A percentile compares a stretch with the other conserved stretches of the same genome.
phyloP scores from a whole-genome alignment of 2,329 filamentous ascomycete genomes.

The Fusarium subtropicale region DNA sequence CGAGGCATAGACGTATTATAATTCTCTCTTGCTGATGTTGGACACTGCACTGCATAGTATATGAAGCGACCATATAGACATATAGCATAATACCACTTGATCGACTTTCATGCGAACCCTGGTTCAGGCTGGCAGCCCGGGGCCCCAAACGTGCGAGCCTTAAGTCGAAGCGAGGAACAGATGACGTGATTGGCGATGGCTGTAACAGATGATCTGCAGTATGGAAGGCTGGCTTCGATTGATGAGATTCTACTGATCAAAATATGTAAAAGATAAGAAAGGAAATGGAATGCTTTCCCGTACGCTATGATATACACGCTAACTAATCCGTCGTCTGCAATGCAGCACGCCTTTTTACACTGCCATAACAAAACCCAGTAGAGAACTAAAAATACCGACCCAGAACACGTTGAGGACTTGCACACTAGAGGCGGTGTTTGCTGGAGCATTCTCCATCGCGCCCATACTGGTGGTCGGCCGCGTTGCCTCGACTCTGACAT shows the following conservation, averaged over 20 bases:
- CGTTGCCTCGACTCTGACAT: conserved; percentile 52
- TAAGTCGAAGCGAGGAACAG: neutral
- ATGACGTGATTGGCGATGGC: neutral
- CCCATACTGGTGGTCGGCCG: conserved; percentile 40
- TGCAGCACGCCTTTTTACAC: neutral
- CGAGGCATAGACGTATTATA: neutral
- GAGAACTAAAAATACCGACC: conserved; percentile 13
- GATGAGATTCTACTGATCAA: neutral
- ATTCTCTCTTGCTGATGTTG: neutral
- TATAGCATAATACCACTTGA: conserved; percentile 1
- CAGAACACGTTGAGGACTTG: neutral
- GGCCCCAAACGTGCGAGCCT: conserved; percentile 6
- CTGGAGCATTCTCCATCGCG: neutral
- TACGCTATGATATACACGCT: conserved; percentile 18
- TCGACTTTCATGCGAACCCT: neutral
- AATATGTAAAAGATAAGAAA: conserved; percentile 18
- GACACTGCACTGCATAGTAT: conserved; percentile 1
- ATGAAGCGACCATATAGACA: conserved; percentile 6
- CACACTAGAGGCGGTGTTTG: conserved; percentile 1
- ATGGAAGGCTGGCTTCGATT: neutral
- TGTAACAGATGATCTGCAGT: neutral
- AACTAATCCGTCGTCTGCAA: neutral
- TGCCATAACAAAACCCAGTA: conserved; percentile 19
- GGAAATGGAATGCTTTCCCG: conserved; percentile 9
- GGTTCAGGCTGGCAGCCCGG: neutral